These are phyloP conservation scores for Mortierella sp. DNA, from an alignment of 371 early-diverging fungal species.

Conservation along the genomic window DNA sequence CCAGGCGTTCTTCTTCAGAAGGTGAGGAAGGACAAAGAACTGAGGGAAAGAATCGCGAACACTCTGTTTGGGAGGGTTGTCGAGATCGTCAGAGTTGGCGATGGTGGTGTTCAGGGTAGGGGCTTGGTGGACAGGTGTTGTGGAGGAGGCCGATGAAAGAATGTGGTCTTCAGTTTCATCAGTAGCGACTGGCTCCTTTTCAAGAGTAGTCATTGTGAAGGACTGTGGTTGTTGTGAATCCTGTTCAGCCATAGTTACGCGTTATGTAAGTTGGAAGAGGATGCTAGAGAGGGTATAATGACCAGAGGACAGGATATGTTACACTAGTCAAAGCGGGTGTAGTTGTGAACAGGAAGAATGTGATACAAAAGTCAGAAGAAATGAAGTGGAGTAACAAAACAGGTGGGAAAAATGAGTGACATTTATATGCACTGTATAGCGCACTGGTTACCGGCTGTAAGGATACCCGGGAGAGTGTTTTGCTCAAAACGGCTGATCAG, in stretches of 20 bases:
- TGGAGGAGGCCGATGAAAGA: conserved; percentile 30
- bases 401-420: too few relatives aligned
- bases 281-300: neutral
- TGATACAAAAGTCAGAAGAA: too few relatives aligned
- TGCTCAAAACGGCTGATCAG: neutral
- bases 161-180: conserved; percentile 8
- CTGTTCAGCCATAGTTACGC: conserved; percentile 22
- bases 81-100: conserved; percentile 2
- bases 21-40: conserved; percentile 49
- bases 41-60: conserved; percentile 27
- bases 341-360: too few relatives aligned
- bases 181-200: conserved; percentile 6
- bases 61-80: conserved; percentile 3
- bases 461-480: too few relatives aligned
- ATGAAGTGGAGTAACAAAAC: too few relatives aligned
- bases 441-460: too few relatives aligned
- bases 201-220: conserved; percentile 18
- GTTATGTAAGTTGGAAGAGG: neutral
- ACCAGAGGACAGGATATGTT: neutral
- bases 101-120: neutral
- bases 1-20: conserved; percentile 42
- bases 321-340: too few relatives aligned
- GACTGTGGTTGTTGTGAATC: conserved; percentile 15
- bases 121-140: conserved; percentile 33
- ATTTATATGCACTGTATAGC: too few relatives aligned